Percentiles rank a stretch among this genome's conserved stretches.
Evolutionary conservation across 768 basidiomycete species (phyloP).

Genomic region (Mrakia frigida): DNA sequence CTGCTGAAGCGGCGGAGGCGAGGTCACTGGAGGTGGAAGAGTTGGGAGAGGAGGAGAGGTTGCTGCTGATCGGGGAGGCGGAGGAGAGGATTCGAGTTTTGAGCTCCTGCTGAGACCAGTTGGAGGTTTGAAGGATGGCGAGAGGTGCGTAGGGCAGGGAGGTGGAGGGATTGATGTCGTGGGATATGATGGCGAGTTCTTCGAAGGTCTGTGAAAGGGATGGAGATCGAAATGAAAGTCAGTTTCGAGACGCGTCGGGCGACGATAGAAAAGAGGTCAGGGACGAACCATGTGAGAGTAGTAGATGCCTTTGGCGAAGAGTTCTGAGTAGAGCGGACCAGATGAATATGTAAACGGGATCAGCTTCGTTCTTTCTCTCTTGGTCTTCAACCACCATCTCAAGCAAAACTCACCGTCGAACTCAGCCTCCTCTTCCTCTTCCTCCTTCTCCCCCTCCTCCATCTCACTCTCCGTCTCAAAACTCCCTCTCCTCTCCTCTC

Average conservation of each 20-base stretch:
- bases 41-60: background rate
- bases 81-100: slow-evolving; percentile 36
- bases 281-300: slow-evolving; percentile 64
- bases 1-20: slow-evolving; percentile 38
- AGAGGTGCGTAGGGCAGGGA: slow-evolving; percentile 64
- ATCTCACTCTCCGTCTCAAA: slow-evolving; percentile 31
- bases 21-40: background rate
- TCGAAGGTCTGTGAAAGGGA: slow-evolving; percentile 62
- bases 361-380: no score
- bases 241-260: slow-evolving; percentile 1
- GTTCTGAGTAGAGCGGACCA: slow-evolving; percentile 35
- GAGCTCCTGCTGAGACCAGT: slow-evolving; percentile 56
- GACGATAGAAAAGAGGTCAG: slow-evolving; percentile 46
- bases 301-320: slow-evolving; percentile 74
- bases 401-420: slow-evolving; percentile 19
- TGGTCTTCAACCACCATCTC: background rate
- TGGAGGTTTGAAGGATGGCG: slow-evolving; percentile 63
- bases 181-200: slow-evolving; percentile 67
- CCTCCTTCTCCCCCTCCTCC: slow-evolving; percentile 37
- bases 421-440: slow-evolving; percentile 63
- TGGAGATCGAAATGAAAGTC: background rate
- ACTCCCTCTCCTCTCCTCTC: slow-evolving; percentile 12
- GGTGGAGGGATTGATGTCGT: slow-evolving; percentile 68
- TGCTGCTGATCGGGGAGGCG: background rate
- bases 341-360: no score